Conservation (phyloP, 2,329 filamentous ascomycete species). For the Verticillium klebahnii region DNA sequence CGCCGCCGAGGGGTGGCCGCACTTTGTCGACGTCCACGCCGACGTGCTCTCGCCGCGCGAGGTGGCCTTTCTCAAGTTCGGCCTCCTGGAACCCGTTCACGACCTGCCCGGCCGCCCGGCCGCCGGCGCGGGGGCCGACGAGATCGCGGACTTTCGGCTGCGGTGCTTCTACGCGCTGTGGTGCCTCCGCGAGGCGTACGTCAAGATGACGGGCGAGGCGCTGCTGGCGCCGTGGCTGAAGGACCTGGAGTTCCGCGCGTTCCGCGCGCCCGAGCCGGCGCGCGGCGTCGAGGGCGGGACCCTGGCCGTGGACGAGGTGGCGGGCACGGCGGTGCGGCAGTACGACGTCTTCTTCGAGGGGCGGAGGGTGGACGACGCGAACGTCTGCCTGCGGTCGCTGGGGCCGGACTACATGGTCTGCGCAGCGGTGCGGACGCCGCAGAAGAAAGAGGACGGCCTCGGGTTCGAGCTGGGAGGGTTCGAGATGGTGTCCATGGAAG, state of each 20-base stretch:
- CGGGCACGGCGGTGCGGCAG: slow-evolving; percentile 25
- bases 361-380: slow-evolving; percentile 32
- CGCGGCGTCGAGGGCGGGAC: slow-evolving; percentile 20
- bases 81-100: slow-evolving; percentile 20
- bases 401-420: slow-evolving; percentile 50
- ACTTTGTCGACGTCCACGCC: slow-evolving; percentile 67
- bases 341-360: slow-evolving; percentile 36
- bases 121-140: slow-evolving; percentile 22
- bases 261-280: slow-evolving; percentile 46
- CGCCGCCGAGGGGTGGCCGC: slow-evolving; percentile 53
- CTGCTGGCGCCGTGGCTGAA: slow-evolving; percentile 68
- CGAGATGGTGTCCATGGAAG: slow-evolving; percentile 36
- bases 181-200: slow-evolving; percentile 76
- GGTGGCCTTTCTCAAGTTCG: slow-evolving; percentile 53
- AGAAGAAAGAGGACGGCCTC: slow-evolving; percentile 29
- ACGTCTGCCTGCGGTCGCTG: slow-evolving; percentile 37
- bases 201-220: slow-evolving; percentile 79
- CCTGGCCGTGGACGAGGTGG: slow-evolving; percentile 21
- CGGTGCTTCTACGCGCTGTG: slow-evolving; percentile 72
- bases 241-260: slow-evolving; percentile 63
- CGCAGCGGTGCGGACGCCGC: slow-evolving; percentile 41
- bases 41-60: slow-evolving; percentile 65
- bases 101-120: slow-evolving; percentile 14
- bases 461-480: slow-evolving; percentile 35
- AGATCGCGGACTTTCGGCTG: slow-evolving; percentile 56